Base-by-base conservation (phyloP, 1,284 basidiomycete species). In the Irpex sp. region DNA sequence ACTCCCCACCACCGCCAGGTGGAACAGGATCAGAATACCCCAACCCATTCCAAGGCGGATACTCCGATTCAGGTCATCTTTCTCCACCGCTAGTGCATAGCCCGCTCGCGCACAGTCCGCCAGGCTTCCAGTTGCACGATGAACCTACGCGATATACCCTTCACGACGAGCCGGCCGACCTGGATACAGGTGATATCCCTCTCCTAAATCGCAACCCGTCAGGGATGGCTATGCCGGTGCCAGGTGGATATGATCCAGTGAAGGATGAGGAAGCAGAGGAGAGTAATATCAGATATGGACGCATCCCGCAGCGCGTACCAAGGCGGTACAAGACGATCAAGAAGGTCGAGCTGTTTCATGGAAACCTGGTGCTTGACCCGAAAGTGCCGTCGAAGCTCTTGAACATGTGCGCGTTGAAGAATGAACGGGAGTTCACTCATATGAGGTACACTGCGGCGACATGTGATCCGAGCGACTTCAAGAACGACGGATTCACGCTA, bases 381-480 rank as follows among this genome's bases (percentile, higher is more conserved):
- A 84, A 90, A 1, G 93, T 96, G 1, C 94, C 94, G 0, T 83
- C 88, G 10, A 94, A 93, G 72, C 79, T 96, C 28, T 80, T 96
- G 19, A 85, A 92, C 61, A 85, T 93, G 79, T 93, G 90, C 65
- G 77, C 84, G 1, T 75, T 84, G 65, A 83, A 86, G 60, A 88
- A 84, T 58, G 92, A 93, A 64, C 85, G 91, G 62, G 96, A 99
- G 75, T 96, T 95, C 73, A 94, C 93, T 2, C 90, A 95, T 74
- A 94, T 98, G 93, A 85, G 96, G 6, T 95, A 96, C 75, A 89
- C 88, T 1, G 94, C 93, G 0, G 92, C 91, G n/a, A 96, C 94
- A 0, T 94, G 91, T 74, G 93, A 96, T 73, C 94, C 94, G 2
- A 92, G 96, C 71, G 87, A 93, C 69, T 97, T 96, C 74, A 83